Conservation (phyloP, 2,329 filamentous ascomycete genomes). For the Leptographium radiaticola region DNA sequence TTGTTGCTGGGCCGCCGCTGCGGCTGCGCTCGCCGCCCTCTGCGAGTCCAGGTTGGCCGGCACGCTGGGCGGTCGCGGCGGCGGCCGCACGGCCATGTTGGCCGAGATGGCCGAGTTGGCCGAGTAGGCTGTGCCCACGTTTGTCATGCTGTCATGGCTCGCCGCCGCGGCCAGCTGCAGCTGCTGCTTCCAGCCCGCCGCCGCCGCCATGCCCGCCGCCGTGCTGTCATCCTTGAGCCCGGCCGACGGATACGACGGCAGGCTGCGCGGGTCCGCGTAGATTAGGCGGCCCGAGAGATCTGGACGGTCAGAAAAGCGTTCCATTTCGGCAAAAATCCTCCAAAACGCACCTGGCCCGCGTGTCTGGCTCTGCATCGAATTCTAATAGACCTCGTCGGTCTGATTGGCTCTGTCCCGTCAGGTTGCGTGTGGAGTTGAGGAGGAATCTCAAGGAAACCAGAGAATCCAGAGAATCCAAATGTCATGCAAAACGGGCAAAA, state of each 20-base stretch:
- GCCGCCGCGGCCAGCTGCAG: slow-evolving; percentile 14
- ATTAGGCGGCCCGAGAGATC: slow-evolving; percentile 36
- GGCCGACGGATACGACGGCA: slow-evolving; percentile 60
- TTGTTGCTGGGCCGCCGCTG: slow-evolving; percentile 5
- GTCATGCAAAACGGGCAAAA: not conserved
- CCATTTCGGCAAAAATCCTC: not conserved
- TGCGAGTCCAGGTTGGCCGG: slow-evolving; percentile 5
- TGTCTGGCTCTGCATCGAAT: not conserved
- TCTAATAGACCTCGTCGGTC: no score
- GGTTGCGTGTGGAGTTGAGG: no score
- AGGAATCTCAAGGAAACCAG: no score
- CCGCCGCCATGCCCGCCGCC: slow-evolving; percentile 63
- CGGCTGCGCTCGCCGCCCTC: slow-evolving; percentile 8
- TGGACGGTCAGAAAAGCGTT: not conserved
- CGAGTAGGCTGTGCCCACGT: no score
- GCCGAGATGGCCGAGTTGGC: no score
- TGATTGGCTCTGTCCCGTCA: no score
- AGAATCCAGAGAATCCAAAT: no score
- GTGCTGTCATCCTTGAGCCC: slow-evolving; percentile 43
- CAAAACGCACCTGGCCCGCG: no score
- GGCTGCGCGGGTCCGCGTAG: slow-evolving; percentile 58
- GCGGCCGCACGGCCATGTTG: not conserved
- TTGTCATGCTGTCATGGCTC: slow-evolving; percentile 32
- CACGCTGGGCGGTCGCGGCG: not conserved
- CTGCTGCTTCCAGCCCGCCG: slow-evolving; percentile 43